Evolutionary conservation across 2,329 filamentous ascomycete species (phyloP), one percentile per base, ranked within the genome.

Genomic region (Pyrenophora graminea): DNA sequence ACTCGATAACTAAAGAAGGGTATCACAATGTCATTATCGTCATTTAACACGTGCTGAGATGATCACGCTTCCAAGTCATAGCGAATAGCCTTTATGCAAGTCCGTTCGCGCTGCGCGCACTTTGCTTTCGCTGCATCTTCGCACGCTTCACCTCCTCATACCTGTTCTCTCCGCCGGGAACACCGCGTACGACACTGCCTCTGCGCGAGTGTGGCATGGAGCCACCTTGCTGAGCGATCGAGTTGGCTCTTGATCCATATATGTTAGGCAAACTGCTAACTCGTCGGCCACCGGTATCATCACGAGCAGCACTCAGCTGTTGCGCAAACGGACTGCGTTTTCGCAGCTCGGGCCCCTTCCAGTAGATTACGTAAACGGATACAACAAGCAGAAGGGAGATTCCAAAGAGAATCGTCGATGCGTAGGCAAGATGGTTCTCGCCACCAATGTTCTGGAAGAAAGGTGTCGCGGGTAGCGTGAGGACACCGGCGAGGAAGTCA

Each of bases 401-500:
- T 27, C 69, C 75, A 12, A 77, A 80, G 0, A 86, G 77, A n/a
- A 85, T 77, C 0, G 81, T 82, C 21, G 80, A 83, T 0, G 84
- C 82, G 55, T 77, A 78, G 25, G 82, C 77, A 4, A 75, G 62
- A 41, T 72, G 84, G 67, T 64, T 78, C 4, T 64, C 58, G 43
- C 51, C 60, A 13, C 68, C 68, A 27, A 74, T 73, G 40, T 73
- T 79, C 15, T 72, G 56, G 65, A 80, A 83, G 58, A 82, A 77
- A 0, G 87, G 87, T 0, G 82, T 83, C 0, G 88, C 85, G 3
- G 85, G 86, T 31, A 90, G 79, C 0, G 88, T 89, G 2, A 89
- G 81, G 3, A 90, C 78, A 72, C 89, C 88, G 3, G 88, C 88
- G 0, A 91, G 75, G 73, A 91, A 87, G 66, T 91, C 88, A 56